Base-by-base conservation (phyloP, 108 stramenopile species). In the Fragilaria crotonensis region DNA sequence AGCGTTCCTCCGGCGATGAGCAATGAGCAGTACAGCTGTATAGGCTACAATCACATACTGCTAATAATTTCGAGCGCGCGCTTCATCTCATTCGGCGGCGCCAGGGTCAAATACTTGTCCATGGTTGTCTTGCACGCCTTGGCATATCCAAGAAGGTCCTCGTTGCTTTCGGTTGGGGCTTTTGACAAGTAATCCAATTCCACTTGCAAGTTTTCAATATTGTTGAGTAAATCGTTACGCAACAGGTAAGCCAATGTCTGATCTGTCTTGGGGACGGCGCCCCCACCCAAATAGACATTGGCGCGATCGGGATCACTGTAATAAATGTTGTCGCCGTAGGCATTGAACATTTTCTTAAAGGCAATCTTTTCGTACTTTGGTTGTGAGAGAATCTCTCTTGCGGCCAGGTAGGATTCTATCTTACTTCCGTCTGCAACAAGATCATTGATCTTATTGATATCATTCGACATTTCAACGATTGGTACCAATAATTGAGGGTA, bases 271-370 rank as follows among this genome's bases (percentile, higher is more conserved):
- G 90, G 90, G 3, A 73, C 73, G 0, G 87, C 87, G 0, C 90
- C 90, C 22, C 90, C 90, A 21, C 77, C 87, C 26, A 93, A 64
- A 52, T 93, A 93, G 29, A 74, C 46, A 63, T 93, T 93, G 7
- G 90, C 87, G 17, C 87, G 71, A 61, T 88, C 87, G 0, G 90
- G 86, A 75, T 93, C 87, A 7, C 61, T 51, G 60, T 89, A 93
- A 54, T 88, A 93, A 44, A 93, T 93, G 57, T 93, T 93, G 59
- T 93, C 90, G 2, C 80, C 83, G 63, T 77, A 93, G 2, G 76
- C 68, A 65, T 93, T 93, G 68, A 93, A 93, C 3, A 77, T 72
- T 52, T 83, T 87, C 58, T 90, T 90, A 62, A 90, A 86, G 17
- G 36, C 53, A 33, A 72, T 66, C 63, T 81, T 83, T 29, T 83